A percentile compares a stretch with the other conserved stretches of the same genome.
phyloP scores from a whole-genome alignment of 2,329 filamentous ascomycete species.

The Colletotrichum incanum region DNA sequence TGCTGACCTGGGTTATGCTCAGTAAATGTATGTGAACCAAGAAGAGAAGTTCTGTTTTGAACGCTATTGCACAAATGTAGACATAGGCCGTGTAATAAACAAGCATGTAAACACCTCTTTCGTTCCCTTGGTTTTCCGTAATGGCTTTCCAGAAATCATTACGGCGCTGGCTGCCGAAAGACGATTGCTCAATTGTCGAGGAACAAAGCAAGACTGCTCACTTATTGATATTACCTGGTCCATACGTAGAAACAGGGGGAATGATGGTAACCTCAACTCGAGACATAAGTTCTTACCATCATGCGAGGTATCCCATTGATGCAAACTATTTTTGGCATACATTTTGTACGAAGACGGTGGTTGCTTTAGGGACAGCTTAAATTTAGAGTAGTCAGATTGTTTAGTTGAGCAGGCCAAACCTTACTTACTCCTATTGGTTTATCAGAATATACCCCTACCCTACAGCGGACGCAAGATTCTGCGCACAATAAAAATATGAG shows the following conservation, averaged over 20 bases:
- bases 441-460: too few relatives aligned
- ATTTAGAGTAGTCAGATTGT: not conserved
- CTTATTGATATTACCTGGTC: too few relatives aligned
- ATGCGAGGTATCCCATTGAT: too few relatives aligned
- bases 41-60: not conserved
- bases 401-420: not conserved
- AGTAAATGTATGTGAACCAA: not conserved
- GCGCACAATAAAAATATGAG: accelerated
- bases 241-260: too few relatives aligned
- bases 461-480: not conserved
- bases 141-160: not conserved
- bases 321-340: too few relatives aligned
- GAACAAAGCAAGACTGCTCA: too few relatives aligned
- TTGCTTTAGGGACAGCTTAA: not conserved
- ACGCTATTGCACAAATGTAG: too few relatives aligned
- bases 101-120: not conserved
- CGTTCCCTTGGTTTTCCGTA: not conserved
- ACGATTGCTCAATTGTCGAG: too few relatives aligned
- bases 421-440: not conserved
- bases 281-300: too few relatives aligned
- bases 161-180: not conserved
- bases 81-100: not conserved
- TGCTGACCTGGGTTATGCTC: not conserved
- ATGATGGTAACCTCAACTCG: not conserved
- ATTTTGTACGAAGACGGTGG: not conserved